phyloP scores from a whole-genome alignment of 202 grass and related monocot species.

The Setaria italica region DNA sequence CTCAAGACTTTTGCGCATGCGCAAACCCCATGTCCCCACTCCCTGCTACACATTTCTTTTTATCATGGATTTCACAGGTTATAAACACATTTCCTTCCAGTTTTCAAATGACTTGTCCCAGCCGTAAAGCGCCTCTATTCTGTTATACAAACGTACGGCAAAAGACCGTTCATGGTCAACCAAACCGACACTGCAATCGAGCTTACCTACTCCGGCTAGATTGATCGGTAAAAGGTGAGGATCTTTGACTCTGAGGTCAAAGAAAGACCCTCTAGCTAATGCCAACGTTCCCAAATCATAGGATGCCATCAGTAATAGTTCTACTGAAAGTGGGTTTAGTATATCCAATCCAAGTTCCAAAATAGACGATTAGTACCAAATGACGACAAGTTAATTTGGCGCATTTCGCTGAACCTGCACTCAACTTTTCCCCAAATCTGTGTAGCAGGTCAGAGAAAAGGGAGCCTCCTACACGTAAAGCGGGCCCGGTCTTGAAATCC shows the following conservation, averaged over 20 bases:
- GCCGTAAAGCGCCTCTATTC: neutral
- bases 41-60: neutral
- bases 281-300: neutral
- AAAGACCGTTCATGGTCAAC: neutral
- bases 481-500: slow-evolving; percentile 51
- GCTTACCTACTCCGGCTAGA: neutral
- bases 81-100: neutral
- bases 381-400: neutral
- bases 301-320: neutral
- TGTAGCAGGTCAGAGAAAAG: slow-evolving; percentile 41
- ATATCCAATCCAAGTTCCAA: neutral
- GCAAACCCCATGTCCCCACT: neutral
- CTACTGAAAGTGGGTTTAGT: neutral
- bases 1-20: neutral
- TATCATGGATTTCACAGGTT: neutral
- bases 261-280: neutral
- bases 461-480: slow-evolving; percentile 26
- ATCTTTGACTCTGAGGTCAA: neutral
- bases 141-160: neutral
- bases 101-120: neutral
- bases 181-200: neutral
- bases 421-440: slow-evolving; percentile 35
- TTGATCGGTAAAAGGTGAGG: neutral
- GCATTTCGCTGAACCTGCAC: slow-evolving; percentile 20
- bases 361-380: neutral